Evolutionary conservation across 305 asterid species (phyloP).

Genomic region (Plantago rigida): DNA sequence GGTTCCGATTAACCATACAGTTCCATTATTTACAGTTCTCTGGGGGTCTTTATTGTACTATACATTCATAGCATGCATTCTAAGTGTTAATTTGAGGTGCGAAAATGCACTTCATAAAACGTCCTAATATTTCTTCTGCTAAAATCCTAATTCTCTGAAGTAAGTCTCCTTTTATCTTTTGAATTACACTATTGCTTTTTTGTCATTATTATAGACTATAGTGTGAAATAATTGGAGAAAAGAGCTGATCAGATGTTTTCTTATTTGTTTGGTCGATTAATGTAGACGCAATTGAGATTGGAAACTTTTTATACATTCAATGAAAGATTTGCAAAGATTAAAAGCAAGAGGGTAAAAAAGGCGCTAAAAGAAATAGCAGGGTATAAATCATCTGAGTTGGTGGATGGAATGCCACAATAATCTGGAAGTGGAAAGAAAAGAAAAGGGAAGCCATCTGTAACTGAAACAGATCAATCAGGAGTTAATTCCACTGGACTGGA

Average conservation of each 20-base stretch:
- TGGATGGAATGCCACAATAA: slow-evolving; percentile 38
- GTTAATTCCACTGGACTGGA: slow-evolving; percentile 27
- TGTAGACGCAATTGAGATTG: slow-evolving; percentile 86
- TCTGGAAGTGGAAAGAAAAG: slow-evolving; percentile 42
- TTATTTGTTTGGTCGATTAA: slow-evolving; percentile 20
- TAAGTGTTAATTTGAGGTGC: too few species aligned
- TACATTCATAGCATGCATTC: too few species aligned
- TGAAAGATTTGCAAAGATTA: slow-evolving; percentile 88
- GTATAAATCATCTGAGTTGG: slow-evolving; percentile 40
- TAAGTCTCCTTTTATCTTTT: neutral
- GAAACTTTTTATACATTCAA: slow-evolving; percentile 94
- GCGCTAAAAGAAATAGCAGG: slow-evolving; percentile 75
- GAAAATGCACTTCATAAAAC: too few species aligned
- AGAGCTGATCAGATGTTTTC: slow-evolving; percentile 19
- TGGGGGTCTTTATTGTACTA: too few species aligned
- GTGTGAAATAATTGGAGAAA: slow-evolving; percentile 2
- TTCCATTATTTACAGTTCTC: too few species aligned
- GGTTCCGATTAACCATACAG: too few species aligned
- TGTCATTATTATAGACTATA: neutral
- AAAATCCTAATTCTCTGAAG: too few species aligned
- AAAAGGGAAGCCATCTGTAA: slow-evolving; percentile 34
- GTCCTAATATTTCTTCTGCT: too few species aligned
- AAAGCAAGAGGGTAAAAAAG: slow-evolving; percentile 80
- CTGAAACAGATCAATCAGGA: slow-evolving; percentile 29
- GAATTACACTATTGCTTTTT: neutral